Base-by-base conservation (phyloP, 805 yeast genomes). In the Myxozyma melibiosi region DNA sequence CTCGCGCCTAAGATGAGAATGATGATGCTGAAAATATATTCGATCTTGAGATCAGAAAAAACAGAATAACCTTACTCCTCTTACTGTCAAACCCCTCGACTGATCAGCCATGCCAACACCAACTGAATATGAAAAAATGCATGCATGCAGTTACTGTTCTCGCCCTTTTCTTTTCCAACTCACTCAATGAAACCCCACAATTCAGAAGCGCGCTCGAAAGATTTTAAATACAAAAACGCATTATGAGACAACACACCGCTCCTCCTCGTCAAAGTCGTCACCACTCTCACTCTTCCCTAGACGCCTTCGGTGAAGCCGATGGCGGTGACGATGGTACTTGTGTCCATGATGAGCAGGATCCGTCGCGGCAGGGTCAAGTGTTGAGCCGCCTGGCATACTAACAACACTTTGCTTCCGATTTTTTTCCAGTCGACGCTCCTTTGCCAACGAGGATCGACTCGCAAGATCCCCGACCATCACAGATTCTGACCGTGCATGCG, bases 261-360 rank as follows among this genome's bases (percentile, higher is more conserved):
- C 59, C 14, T 55, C 58, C 14, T 54, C 59, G 27, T 51, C 52
- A 41, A 30, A 43, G 4, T 38, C 51, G 39, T 39, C 48, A 27
- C 24, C 44, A 3, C 45, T 49, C 2, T n/a, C 38, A 13, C 18
- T 18, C 11, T 41, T 48, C 27, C 14, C 28, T 16, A 20, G 37
- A 3, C 28, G 24, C n/a, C 40, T 33, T 28, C 39, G 20, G 14
- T 22, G 46, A n/a, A 33, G 8, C n/a, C 46, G 37, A 22, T n/a
- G n/a, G 5, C 39, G 46, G 20, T 49, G 37, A 22, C 24, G n/a
- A 6, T 30, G 46, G 20, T 49, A 41, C 5, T 39, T 30, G 20
- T 30, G 53, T 22, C 53, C 30, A 40, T 31, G 53, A 39, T 45
- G 50, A 13, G 40, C 41, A 13, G 50, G 20, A 33, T 34, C 40